Evolutionary conservation across 106 monocot species (phyloP).

Genomic region (Dendrobium huoshanense): DNA sequence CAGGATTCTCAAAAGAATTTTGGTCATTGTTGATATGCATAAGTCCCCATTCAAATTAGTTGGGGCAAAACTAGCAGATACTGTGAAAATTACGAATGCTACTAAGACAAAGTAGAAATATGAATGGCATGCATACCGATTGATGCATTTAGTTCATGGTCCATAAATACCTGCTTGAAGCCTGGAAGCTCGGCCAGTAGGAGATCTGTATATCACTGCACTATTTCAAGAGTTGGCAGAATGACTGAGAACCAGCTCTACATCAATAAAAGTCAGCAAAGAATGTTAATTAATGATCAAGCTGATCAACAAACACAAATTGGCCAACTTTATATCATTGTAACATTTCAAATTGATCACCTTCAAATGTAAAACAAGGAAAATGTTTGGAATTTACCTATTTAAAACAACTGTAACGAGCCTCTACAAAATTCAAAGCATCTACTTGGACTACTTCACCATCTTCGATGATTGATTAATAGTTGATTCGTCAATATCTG

Average conservation of each 20-base stretch:
- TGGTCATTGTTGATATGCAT: background rate
- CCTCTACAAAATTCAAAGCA: slow-evolving; percentile 4
- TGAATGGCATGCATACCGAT: background rate
- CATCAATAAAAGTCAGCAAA: background rate
- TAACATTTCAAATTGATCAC: slow-evolving; percentile 1
- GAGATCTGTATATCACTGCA: background rate
- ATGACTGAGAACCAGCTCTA: background rate
- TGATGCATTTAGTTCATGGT: background rate
- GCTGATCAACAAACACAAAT: background rate
- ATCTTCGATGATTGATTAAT: slow-evolving; percentile 3
- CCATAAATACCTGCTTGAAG: background rate
- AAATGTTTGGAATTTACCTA: background rate
- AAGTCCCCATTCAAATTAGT: background rate
- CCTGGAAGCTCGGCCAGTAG: background rate
- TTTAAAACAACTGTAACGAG: background rate
- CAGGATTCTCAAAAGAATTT: background rate
- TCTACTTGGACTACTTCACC: background rate
- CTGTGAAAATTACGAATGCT: background rate
- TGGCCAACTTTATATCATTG: slow-evolving; percentile 1
- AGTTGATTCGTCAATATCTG: background rate
- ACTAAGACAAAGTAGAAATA: background rate
- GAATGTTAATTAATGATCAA: background rate
- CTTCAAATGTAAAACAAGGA: background rate
- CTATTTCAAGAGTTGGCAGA: background rate
- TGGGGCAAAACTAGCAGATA: background rate